Conservation (phyloP, 2,329 filamentous ascomycete species). For the Xylaria sp. region DNA sequence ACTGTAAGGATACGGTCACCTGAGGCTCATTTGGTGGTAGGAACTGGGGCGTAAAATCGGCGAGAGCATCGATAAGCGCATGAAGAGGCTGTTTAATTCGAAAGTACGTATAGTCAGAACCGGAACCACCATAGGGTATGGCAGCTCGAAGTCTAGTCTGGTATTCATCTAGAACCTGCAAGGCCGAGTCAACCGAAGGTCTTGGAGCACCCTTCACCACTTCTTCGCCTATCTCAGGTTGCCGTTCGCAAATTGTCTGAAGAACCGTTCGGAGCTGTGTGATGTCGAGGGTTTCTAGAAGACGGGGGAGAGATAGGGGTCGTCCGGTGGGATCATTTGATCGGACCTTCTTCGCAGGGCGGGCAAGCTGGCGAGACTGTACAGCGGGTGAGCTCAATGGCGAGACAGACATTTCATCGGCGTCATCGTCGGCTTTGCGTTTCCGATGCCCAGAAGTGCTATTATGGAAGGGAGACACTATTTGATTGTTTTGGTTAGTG, state of each 20-base stretch:
- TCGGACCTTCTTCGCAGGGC: conserved; percentile 68
- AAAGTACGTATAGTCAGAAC: conserved; percentile 93
- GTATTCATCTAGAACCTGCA: conserved; percentile 83
- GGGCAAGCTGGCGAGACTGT: conserved; percentile 68
- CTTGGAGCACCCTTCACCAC: conserved; percentile 83
- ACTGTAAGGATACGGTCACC: conserved; percentile 80
- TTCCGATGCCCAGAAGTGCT: conserved; percentile 67
- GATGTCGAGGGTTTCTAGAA: conserved; percentile 92
- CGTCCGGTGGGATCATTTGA: conserved; percentile 69
- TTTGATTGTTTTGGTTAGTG: conserved; percentile 16
- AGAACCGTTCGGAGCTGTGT: conserved; percentile 83
- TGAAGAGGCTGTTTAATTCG: conserved; percentile 81
- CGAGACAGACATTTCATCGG: conserved; percentile 90
- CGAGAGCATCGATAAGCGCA: conserved; percentile 84
- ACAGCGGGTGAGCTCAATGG: conserved; percentile 82
- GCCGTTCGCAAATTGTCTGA: conserved; percentile 88
- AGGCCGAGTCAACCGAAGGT: conserved; percentile 80
- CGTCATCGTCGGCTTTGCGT: conserved; percentile 85
- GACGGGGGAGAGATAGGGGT: conserved; percentile 64
- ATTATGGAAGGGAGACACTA: conserved; percentile 58
- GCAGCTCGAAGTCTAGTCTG: conserved; percentile 77
- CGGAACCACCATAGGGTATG: conserved; percentile 84
- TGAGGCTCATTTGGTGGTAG: conserved; percentile 90
- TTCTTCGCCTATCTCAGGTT: conserved; percentile 84
- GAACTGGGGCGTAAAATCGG: conserved; percentile 95